Evolutionary conservation across 2,329 filamentous ascomycete genomes (phyloP).

Genomic region (Microdochium trichocladiopsis): DNA sequence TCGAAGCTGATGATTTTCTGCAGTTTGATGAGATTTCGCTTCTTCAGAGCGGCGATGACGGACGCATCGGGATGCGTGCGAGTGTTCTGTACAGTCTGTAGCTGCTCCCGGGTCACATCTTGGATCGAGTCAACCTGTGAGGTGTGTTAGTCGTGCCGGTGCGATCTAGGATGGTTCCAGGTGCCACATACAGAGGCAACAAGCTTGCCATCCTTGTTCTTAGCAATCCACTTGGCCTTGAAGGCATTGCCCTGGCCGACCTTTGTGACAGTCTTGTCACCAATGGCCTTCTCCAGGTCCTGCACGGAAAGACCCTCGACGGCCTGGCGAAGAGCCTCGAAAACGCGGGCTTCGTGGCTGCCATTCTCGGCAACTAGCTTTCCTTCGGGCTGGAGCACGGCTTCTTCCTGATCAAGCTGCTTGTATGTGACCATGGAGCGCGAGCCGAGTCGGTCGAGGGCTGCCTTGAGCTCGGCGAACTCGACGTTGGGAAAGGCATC

Average conservation of each 20-base stretch:
- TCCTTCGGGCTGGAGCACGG: slow-evolving; percentile 67
- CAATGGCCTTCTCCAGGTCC: slow-evolving; percentile 63
- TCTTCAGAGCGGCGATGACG: slow-evolving; percentile 73
- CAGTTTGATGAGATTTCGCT: slow-evolving; percentile 80
- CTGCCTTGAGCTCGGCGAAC: slow-evolving; percentile 71
- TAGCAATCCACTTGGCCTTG: slow-evolving; percentile 66
- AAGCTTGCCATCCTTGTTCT: slow-evolving; percentile 50
- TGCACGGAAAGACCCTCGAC: slow-evolving; percentile 75
- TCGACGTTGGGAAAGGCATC: slow-evolving; percentile 61
- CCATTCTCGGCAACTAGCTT: slow-evolving; percentile 66
- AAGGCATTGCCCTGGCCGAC: slow-evolving; percentile 94
- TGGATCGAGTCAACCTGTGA: slow-evolving; percentile 62
- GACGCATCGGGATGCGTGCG: slow-evolving; percentile 67
- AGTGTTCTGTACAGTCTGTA: slow-evolving; percentile 65
- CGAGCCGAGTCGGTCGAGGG: slow-evolving; percentile 77
- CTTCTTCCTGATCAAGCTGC: slow-evolving; percentile 72
- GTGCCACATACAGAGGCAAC: slow-evolving; percentile 27
- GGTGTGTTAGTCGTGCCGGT: slow-evolving; percentile 2
- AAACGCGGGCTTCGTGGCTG: slow-evolving; percentile 78
- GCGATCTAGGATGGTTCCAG: neutral
- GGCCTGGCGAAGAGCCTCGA: slow-evolving; percentile 63
- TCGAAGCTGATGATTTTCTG: slow-evolving; percentile 83
- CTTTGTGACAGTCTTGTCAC: slow-evolving; percentile 67
- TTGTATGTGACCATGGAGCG: slow-evolving; percentile 85
- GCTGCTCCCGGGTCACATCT: slow-evolving; percentile 70